Percentiles rank a stretch among this genome's conserved stretches.
phyloP scores from a whole-genome alignment of 2,329 filamentous ascomycete genomes.

The Aspergillus puulaauensis region DNA sequence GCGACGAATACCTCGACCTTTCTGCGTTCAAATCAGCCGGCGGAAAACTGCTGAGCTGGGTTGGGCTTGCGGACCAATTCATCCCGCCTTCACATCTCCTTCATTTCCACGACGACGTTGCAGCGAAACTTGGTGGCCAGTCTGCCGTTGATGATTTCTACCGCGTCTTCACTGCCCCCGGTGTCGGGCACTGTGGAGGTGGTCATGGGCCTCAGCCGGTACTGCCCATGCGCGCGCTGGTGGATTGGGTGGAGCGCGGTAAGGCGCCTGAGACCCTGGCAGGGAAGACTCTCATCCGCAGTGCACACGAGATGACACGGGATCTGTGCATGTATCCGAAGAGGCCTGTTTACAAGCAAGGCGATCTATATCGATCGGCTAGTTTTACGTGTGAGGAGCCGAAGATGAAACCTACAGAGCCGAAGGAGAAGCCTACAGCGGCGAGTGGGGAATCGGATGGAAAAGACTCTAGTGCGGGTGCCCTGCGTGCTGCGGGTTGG shows the following conservation, averaged over 20 bases:
- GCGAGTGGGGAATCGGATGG: not conserved
- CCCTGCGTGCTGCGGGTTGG: not conserved
- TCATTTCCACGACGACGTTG: not conserved
- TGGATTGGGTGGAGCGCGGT: constrained; percentile 7
- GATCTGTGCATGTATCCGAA: not conserved
- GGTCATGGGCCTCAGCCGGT: constrained; percentile 1
- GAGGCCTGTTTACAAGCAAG: not conserved
- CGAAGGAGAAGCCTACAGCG: not conserved
- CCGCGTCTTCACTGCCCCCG: constrained; percentile 52
- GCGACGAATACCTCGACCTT: not conserved
- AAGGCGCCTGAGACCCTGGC: constrained; percentile 2
- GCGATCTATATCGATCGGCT: not conserved
- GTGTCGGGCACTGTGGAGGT: constrained; percentile 48
- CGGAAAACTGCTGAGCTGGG: constrained; percentile 11
- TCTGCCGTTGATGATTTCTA: constrained; percentile 40
- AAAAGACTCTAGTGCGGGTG: not conserved
- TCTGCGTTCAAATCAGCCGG: not conserved
- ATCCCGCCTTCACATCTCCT: not conserved
- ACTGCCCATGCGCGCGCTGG: not conserved
- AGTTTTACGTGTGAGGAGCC: not conserved
- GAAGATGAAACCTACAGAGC: too few relatives aligned
- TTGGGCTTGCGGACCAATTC: constrained; percentile 6
- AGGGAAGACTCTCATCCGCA: not conserved
- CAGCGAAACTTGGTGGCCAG: not conserved
- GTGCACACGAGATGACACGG: not conserved